Evolutionary conservation across 2,329 filamentous ascomycete genomes (phyloP), one percentile per base, ranked within the genome.

Genomic region (Arthrobotrys entomopaga): DNA sequence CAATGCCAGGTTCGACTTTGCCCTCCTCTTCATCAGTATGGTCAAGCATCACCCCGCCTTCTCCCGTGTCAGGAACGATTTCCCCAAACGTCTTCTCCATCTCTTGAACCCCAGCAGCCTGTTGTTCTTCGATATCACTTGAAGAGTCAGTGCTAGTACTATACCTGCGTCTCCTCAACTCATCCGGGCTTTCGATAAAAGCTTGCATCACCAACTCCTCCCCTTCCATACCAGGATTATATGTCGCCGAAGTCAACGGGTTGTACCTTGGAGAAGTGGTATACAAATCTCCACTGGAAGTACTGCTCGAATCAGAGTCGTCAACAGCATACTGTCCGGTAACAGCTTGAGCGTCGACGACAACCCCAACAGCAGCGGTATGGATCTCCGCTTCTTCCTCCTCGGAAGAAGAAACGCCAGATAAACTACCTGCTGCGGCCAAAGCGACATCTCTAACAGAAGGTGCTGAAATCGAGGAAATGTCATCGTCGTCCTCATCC

Each of bases 171-270:
- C 29, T 34, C 6, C 5, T 34, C 6, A 34, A 34, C 2, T 40
- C 54, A n/a, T 24, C 34, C 3, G 20, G 19, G 11, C 34, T 49
- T 13, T 42, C 56, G 11, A 67, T 26, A 29, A 67, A 74, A n/a
- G 70, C 70, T 16, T 64, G 70, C 70, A 74, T 67, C 3, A 56
- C 58, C 16, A 61, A 15, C 20, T 60, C 69, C 34, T 73, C 69
- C 7, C 56, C 70, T 24, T 26, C 61, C 6, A 53, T 19, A 7
- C 54, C 56, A 38, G 70, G 67, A 40, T 54, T 64, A 29, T 74
- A 74, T 6, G 70, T 74, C 15, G 70, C 70, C 48, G 70, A 74
- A 11, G 70, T 74, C 22, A 74, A 20, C 24, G 63, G 57, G 10
- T 74, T 74, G 26, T 67, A 74, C 20, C 16, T 52, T n/a, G 63